These are phyloP conservation scores for Nectriaceae sp. DNA, from an alignment of 2,329 filamentous ascomycete genomes.

Conservation along the genomic window DNA sequence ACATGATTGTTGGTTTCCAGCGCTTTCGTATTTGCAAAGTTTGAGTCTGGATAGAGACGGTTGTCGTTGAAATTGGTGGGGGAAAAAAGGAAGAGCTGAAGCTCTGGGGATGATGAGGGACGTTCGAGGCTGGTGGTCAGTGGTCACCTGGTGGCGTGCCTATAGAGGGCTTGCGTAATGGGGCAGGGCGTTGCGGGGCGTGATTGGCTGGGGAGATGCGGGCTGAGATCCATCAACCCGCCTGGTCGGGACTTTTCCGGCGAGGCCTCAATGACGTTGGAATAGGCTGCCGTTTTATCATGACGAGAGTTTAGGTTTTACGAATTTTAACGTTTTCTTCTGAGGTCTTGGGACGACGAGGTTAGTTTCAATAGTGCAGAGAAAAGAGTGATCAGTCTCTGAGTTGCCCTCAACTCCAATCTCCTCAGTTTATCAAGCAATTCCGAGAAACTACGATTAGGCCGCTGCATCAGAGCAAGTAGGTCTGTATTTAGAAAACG, in stretches of 20 bases:
- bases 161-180: slow-evolving; percentile 25
- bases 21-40: not conserved
- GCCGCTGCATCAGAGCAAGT: too few relatives aligned
- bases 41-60: not conserved
- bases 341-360: too few relatives aligned
- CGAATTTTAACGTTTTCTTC: not conserved
- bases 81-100: slow-evolving; percentile 8
- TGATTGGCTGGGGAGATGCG: slow-evolving; percentile 12
- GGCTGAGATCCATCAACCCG: not conserved
- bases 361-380: too few relatives aligned
- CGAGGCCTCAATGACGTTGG: not conserved
- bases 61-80: slow-evolving; percentile 10
- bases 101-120: slow-evolving; percentile 19
- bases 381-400: too few relatives aligned
- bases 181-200: not conserved
- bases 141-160: slow-evolving; percentile 17
- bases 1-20: slow-evolving; percentile 46
- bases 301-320: too few relatives aligned
- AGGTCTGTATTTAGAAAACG: too few relatives aligned
- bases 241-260: not conserved
- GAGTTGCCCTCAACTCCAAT: too few relatives aligned
- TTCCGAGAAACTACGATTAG: too few relatives aligned
- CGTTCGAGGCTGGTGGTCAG: not conserved
- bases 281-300: not conserved
- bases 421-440: too few relatives aligned